Evolutionary conservation across 2,329 filamentous ascomycete species (phyloP).

Genomic region (Ilyonectria destructans): DNA sequence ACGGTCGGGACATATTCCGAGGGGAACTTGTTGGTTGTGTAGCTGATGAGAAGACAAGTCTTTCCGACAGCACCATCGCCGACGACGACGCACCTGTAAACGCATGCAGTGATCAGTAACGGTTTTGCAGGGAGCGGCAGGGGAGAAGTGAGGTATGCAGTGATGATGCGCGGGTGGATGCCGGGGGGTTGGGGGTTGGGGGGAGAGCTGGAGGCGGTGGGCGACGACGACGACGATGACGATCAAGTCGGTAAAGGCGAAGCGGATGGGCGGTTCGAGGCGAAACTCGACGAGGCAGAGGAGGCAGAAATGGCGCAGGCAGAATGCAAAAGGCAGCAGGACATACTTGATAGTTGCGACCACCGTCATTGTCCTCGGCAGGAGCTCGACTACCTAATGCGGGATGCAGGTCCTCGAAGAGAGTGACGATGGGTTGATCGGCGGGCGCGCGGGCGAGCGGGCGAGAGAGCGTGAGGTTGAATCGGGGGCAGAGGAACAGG

Average conservation of each 20-base stretch:
- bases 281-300: slow-evolving; percentile 23
- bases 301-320: slow-evolving; percentile 1
- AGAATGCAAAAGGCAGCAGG: slow-evolving; percentile 23
- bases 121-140: slow-evolving; percentile 6
- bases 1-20: slow-evolving; percentile 99
- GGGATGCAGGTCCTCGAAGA: slow-evolving; percentile 44
- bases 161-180: slow-evolving; percentile 38
- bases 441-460: slow-evolving; percentile 42
- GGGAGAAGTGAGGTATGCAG: slow-evolving; percentile 19
- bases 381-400: slow-evolving; percentile 53
- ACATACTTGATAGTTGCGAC: slow-evolving; percentile 78
- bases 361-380: slow-evolving; percentile 66
- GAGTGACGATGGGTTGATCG: slow-evolving; percentile 45
- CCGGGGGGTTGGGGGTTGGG: slow-evolving; percentile 14
- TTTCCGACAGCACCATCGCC: slow-evolving; percentile 99
- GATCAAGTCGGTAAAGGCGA: neutral
- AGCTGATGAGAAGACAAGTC: slow-evolving; percentile 98
- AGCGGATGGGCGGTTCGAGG: slow-evolving; percentile 25
- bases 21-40: slow-evolving; percentile 99
- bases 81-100: slow-evolving; percentile 92
- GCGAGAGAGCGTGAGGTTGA: slow-evolving; percentile 22
- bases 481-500: slow-evolving; percentile 29
- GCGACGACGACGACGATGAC: slow-evolving; percentile 11
- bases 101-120: slow-evolving; percentile 42
- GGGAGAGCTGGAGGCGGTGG: slow-evolving; percentile 18